Evolutionary conservation across 148 eudicot species (phyloP).

Genomic region (Vaccinium darrowii): DNA sequence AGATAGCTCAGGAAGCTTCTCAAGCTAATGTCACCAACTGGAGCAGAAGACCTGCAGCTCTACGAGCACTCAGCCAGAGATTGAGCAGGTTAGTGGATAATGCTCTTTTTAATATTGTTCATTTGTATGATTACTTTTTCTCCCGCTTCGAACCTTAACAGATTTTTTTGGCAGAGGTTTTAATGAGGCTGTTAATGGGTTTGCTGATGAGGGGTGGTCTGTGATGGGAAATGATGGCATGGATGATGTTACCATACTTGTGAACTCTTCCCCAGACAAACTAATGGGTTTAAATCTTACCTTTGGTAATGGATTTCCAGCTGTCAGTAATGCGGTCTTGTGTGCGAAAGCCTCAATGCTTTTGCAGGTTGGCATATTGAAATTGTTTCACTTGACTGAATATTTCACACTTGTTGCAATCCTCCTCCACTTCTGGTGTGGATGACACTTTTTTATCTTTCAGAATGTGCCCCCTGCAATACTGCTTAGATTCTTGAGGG

Average conservation of each 20-base stretch:
- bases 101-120: neutral
- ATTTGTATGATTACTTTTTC: neutral
- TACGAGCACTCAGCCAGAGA: constrained; percentile 77
- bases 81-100: constrained; percentile 51
- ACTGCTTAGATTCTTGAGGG: constrained; percentile 82
- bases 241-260: constrained; percentile 77
- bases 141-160: neutral
- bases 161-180: constrained; percentile 51
- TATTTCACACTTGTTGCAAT: neutral
- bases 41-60: constrained; percentile 78
- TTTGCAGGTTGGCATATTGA: constrained; percentile 48
- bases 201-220: constrained; percentile 84
- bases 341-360: constrained; percentile 94
- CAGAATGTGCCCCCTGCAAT: constrained; percentile 99
- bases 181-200: constrained; percentile 82
- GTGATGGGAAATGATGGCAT: constrained; percentile 74
- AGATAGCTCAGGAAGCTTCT: constrained; percentile 73
- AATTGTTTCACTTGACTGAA: constrained; percentile 2
- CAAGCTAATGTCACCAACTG: constrained; percentile 63
- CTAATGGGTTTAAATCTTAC: constrained; percentile 66
- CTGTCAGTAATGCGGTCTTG: constrained; percentile 62
- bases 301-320: constrained; percentile 66
- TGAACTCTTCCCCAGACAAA: constrained; percentile 77
- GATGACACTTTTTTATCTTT: constrained; percentile 9
- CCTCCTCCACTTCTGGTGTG: neutral